phyloP scores from a whole-genome alignment of 78 protist genomes.

The Fonticula alba region DNA sequence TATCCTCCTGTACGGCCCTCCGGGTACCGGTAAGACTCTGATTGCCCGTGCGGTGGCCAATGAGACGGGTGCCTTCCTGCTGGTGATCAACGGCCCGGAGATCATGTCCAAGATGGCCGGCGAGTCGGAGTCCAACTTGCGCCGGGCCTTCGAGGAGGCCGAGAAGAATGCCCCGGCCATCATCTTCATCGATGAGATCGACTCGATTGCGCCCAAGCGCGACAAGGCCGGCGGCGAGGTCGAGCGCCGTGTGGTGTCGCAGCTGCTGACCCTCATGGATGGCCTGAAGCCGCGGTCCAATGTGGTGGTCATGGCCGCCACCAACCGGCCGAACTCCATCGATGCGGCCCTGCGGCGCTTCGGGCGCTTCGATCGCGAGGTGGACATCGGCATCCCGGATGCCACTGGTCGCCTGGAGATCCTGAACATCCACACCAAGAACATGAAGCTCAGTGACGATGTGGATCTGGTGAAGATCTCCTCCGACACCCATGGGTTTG shows the following conservation, averaged over 20 bases:
- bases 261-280: constrained; percentile 99
- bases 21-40: constrained; percentile 99
- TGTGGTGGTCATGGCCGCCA: constrained; percentile 99
- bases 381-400: constrained; percentile 99
- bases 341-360: constrained; percentile 99
- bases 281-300: constrained; percentile 93
- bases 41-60: constrained; percentile 99
- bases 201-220: constrained; percentile 99
- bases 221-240: constrained; percentile 99
- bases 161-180: constrained; percentile 98
- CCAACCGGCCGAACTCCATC: constrained; percentile 97
- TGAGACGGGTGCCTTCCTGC: constrained; percentile 99
- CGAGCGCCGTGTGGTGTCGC: constrained; percentile 98
- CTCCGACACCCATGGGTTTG: constrained; percentile 96
- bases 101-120: constrained; percentile 99
- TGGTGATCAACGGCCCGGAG: constrained; percentile 98
- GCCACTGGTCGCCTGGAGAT: constrained; percentile 93
- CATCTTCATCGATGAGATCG: constrained; percentile 99
- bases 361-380: constrained; percentile 99
- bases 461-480: constrained; percentile 92
- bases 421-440: constrained; percentile 97
- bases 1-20: constrained; percentile 97
- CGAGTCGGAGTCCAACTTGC: constrained; percentile 92
- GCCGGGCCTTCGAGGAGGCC: constrained; percentile 99
- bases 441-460: constrained; percentile 95